Conservation (phyloP, 208 protist species). For the Lotmaria passim region DNA sequence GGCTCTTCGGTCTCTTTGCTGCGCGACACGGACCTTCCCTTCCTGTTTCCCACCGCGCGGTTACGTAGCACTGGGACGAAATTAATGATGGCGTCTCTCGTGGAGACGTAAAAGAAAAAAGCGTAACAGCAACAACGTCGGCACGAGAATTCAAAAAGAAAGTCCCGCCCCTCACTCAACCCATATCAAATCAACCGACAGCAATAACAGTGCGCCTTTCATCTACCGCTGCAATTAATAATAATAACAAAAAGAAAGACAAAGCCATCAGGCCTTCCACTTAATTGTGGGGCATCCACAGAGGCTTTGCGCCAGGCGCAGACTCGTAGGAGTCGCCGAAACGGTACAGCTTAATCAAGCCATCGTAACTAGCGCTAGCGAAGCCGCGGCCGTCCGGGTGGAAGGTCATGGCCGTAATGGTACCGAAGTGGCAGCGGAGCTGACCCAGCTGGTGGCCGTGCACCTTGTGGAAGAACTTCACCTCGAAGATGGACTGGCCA, state of each 20-base stretch:
- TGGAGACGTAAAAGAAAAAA: constrained; percentile 18
- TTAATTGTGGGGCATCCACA: constrained; percentile 55
- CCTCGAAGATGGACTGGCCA: constrained; percentile 94
- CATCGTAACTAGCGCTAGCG: constrained; percentile 95
- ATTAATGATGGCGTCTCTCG: neutral
- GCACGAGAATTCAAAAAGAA: neutral
- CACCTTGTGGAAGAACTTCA: constrained; percentile 97
- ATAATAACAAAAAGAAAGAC: no score
- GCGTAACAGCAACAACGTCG: constrained; percentile 6
- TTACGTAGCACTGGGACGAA: neutral
- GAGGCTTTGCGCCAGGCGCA: constrained; percentile 61
- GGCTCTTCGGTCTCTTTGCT: no score
- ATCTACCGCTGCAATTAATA: no score
- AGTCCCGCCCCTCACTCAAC: neutral
- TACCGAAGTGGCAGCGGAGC: constrained; percentile 98
- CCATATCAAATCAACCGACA: no score
- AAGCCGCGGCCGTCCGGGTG: constrained; percentile 95
- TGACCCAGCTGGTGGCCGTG: constrained; percentile 96
- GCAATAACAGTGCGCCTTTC: no score
- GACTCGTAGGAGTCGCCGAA: constrained; percentile 94
- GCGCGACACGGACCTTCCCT: neutral
- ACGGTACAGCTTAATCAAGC: constrained; percentile 95
- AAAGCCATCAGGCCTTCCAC: neutral
- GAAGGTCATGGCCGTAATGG: constrained; percentile 97
- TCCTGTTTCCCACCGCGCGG: neutral